Evolutionary conservation across 495 filamentous ascomycete species (phyloP).

Genomic region (Aspergillus diversus): DNA sequence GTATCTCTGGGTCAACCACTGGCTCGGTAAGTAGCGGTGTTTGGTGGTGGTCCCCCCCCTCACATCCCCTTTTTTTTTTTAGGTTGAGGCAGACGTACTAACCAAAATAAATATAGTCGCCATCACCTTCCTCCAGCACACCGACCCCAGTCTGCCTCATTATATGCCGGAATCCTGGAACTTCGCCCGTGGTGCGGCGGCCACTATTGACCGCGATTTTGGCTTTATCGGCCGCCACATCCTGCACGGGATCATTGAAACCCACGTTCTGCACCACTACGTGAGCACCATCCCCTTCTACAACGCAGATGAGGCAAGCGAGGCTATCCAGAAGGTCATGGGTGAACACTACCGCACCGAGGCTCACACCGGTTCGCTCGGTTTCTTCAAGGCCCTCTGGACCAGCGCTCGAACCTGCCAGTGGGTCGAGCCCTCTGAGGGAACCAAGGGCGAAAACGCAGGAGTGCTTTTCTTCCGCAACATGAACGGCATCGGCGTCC

Average conservation of each 20-base stretch:
- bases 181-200: slow-evolving; percentile 60
- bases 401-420: slow-evolving; percentile 56
- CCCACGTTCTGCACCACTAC: slow-evolving; percentile 64
- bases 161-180: slow-evolving; percentile 60
- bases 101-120: slow-evolving; percentile 43
- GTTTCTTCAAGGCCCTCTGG: slow-evolving; percentile 60
- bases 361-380: slow-evolving; percentile 52
- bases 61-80: too few species aligned
- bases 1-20: slow-evolving; percentile 99
- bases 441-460: slow-evolving; percentile 57
- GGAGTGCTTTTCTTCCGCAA: slow-evolving; percentile 62
- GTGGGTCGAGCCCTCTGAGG: slow-evolving; percentile 67
- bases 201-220: slow-evolving; percentile 64
- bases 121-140: slow-evolving; percentile 66
- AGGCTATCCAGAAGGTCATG: slow-evolving; percentile 62
- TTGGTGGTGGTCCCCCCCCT: too few species aligned
- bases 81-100: background rate
- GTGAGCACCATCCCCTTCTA: slow-evolving; percentile 66
- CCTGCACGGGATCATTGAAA: slow-evolving; percentile 66
- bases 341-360: slow-evolving; percentile 60
- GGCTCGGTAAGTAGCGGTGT: slow-evolving; percentile 56
- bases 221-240: slow-evolving; percentile 61
- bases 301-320: slow-evolving; percentile 62
- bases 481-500: slow-evolving; percentile 72
- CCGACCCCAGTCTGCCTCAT: slow-evolving; percentile 61